Evolutionary conservation across 2,329 filamentous ascomycete genomes (phyloP), one percentile per base, ranked within the genome.

Genomic region (Magnaporthales sp.): DNA sequence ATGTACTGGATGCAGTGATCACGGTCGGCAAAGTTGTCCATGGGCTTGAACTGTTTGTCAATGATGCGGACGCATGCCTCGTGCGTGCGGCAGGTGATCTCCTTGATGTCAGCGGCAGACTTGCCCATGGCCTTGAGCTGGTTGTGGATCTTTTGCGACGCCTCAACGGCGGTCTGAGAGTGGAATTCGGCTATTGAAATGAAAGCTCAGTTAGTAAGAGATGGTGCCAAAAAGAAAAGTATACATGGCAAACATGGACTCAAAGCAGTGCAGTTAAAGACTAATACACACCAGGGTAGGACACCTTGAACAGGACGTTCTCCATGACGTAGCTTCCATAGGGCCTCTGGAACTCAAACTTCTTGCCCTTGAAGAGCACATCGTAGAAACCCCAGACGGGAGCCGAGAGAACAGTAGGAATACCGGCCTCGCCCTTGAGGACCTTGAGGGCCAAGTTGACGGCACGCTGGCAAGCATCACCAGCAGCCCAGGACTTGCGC

Each of bases 1-100:
- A 99, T 99, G 87, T 99, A 99, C 83, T 98, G 95, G 72, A 99
- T 94, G 82, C 95, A 99, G 86, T 99, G 95, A 81, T 99, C 95
- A 75, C 95, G 93, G 82, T 99, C 95, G 75, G 95, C 95, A 76
- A 98, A 99, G 88, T 99, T 99, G 84, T 97, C 93, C 92, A 99
- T 96, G 73, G 93, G 89, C 87, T 97, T 98, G 86, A 97, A 96
- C 82, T 99, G 95, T 86, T 99, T 99, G 87, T 99, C 95, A 75
- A 99, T 99, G 81, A 99, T 99, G 75, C 95, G 93, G 77, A 99
- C 88, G 83, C 95, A 98, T 68, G 95, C 95, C 81, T 99, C 95
- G 83, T 99, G 95, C 9, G 95, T 99, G 74, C 95, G 90, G 87
- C 94, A 97, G 73, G 90, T 93, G 74, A 99, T 87, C 69, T 86